These are phyloP conservation scores for Xylaria longipes DNA, from an alignment of 495 filamentous ascomycete genomes.

Conservation along the genomic window DNA sequence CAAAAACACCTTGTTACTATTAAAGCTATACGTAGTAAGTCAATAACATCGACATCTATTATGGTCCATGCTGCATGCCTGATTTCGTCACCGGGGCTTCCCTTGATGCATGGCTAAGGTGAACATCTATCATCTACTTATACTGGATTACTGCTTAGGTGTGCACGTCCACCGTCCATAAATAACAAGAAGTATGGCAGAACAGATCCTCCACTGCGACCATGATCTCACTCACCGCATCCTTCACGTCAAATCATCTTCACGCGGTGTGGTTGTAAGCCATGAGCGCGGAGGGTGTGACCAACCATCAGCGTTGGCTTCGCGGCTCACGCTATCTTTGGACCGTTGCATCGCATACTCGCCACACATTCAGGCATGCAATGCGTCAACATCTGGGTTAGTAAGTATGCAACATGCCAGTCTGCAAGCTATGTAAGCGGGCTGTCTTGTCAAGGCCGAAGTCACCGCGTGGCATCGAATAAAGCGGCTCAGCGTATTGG, in stretches of 20 bases:
- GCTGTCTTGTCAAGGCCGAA: background rate
- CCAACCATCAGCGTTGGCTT: conserved; percentile 8
- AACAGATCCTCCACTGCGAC: conserved; percentile 10
- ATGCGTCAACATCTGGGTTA: conserved; percentile 1
- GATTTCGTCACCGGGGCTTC: conserved; percentile 12
- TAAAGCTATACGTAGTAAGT: background rate
- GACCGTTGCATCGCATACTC: conserved; percentile 13
- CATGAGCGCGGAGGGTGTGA: conserved; percentile 8
- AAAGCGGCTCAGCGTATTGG: background rate
- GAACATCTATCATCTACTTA: background rate
- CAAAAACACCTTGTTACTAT: background rate
- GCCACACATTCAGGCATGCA: background rate
- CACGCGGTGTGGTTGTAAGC: background rate
- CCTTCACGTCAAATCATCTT: conserved; percentile 12
- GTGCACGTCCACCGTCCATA: background rate
- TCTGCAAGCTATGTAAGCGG: background rate
- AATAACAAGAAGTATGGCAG: background rate
- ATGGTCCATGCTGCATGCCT: background rate
- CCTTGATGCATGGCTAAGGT: background rate
- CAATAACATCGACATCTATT: background rate
- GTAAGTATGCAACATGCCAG: background rate
- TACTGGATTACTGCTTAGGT: background rate
- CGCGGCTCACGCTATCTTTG: conserved; percentile 14
- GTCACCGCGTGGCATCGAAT: background rate
- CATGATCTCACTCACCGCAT: conserved; percentile 17